A percentile compares a stretch with the other conserved stretches of the same genome.
Conservation (phyloP, 2,329 filamentous ascomycete species). For the Cladophialophora chaetospira region DNA sequence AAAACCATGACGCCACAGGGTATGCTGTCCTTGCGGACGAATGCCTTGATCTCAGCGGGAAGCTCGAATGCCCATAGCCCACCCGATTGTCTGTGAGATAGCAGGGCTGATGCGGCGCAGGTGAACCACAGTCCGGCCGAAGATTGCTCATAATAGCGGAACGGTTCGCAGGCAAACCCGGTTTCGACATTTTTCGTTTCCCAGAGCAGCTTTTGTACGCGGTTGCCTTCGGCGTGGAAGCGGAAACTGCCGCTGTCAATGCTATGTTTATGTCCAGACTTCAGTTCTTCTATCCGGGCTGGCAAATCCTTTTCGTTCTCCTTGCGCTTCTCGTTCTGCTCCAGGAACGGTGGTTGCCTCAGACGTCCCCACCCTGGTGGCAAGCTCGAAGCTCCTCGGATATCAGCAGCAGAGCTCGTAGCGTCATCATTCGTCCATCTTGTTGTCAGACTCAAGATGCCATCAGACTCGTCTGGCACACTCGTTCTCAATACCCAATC, state of each 20-base stretch:
- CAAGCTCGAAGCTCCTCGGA: slow-evolving; percentile 53
- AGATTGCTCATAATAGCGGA: slow-evolving; percentile 21
- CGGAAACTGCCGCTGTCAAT: slow-evolving; percentile 34
- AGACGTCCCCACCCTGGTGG: slow-evolving; percentile 60
- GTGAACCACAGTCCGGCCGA: slow-evolving; percentile 35
- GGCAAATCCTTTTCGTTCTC: slow-evolving; percentile 27
- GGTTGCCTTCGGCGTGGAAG: slow-evolving; percentile 34
- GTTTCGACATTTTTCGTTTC: slow-evolving; percentile 33
- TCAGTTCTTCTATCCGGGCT: slow-evolving; percentile 31
- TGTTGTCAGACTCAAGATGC: slow-evolving; percentile 59
- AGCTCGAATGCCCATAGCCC: slow-evolving; percentile 34
- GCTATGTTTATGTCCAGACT: slow-evolving; percentile 29
- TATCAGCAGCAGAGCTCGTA: slow-evolving; percentile 49
- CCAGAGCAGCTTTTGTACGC: slow-evolving; percentile 33
- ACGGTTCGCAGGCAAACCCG: slow-evolving; percentile 25
- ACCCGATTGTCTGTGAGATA: slow-evolving; percentile 25
- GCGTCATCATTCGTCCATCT: slow-evolving; percentile 51
- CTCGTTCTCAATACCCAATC: slow-evolving; percentile 55
- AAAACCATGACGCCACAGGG: slow-evolving; percentile 37
- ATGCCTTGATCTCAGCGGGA: slow-evolving; percentile 31
- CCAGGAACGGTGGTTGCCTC: slow-evolving; percentile 28
- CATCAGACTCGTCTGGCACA: slow-evolving; percentile 62
- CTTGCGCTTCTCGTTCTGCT: slow-evolving; percentile 21
- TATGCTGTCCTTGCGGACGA: slow-evolving; percentile 33
- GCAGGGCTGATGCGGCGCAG: slow-evolving; percentile 33